These are phyloP conservation scores for Ogataea ramenticola DNA, from an alignment of 805 yeast species.

Conservation along the genomic window DNA sequence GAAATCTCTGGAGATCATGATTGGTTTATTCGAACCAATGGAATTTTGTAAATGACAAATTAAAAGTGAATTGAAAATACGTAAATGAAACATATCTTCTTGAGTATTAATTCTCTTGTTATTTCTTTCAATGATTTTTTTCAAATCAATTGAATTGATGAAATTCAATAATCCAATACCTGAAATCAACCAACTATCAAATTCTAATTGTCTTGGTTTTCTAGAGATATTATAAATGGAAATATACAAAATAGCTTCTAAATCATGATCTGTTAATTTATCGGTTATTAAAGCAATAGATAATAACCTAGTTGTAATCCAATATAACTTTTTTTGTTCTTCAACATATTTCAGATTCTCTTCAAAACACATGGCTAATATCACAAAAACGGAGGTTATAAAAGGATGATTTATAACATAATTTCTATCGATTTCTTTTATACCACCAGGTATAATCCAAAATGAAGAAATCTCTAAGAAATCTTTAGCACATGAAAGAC, in stretches of 20 bases:
- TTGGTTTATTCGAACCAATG: constrained; percentile 42
- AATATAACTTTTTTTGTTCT: constrained; percentile 39
- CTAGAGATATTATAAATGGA: constrained; percentile 48
- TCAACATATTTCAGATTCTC: constrained; percentile 41
- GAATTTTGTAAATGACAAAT: constrained; percentile 45
- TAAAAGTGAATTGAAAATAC: constrained; percentile 47
- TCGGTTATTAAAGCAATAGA: constrained; percentile 43
- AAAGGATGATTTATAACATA: constrained; percentile 47
- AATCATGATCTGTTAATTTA: constrained; percentile 51
- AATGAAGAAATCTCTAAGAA: constrained; percentile 48
- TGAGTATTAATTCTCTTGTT: constrained; percentile 13
- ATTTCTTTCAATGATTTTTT: constrained; percentile 29
- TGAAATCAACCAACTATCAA: constrained; percentile 47
- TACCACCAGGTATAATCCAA: constrained; percentile 59
- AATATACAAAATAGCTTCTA: constrained; percentile 51
- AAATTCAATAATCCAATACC: constrained; percentile 44
- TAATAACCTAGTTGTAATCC: constrained; percentile 41
- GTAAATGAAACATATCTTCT: constrained; percentile 42
- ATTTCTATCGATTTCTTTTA: constrained; percentile 36
- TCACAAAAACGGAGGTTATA: constrained; percentile 45
- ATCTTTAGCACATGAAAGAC: constrained; percentile 37
- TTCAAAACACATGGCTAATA: constrained; percentile 50
- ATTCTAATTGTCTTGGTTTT: constrained; percentile 43
- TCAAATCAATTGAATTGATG: constrained; percentile 39
- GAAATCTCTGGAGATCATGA: constrained; percentile 30